Evolutionary conservation across 495 filamentous ascomycete species (phyloP), one percentile per base, ranked within the genome.

Genomic region (Aspergillus cristatus): DNA sequence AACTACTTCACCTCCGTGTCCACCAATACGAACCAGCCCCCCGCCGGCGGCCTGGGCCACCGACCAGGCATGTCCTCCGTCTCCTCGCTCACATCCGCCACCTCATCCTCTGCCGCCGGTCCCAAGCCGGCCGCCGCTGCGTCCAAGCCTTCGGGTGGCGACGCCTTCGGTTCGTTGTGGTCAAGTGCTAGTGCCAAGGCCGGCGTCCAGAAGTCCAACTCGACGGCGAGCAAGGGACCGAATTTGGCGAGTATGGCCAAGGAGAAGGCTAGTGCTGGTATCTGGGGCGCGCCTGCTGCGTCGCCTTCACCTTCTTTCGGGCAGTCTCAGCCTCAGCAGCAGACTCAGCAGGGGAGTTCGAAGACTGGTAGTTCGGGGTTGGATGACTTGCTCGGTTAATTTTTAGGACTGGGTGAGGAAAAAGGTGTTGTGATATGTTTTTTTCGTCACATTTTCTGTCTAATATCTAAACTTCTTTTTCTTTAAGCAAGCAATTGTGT

Each of bases 1-100:
- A 98, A 98, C 62, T 98, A 98, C 68, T 98, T 87, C 63, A 89
- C 86, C 26, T 90, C 89, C 7, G 76, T 95, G 20, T 70, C 74
- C 20, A 37, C 48, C 25, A 49, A 32, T 11, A 36, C 47, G 14
- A 34, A 47, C 25, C 50, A 63, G 34, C 47, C 60, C 13, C 39
- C 53, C 13, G 31, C 52, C 34, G 37, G 39, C 22, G 36, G 37
- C 38, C 41, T 51, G 7, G 47, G 59, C 20, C 54, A 60, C 44
- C 48, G 53, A 32, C 56, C 48, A 16, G 50, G 55, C 20, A 53
- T 50, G 14, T 37, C 60, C 12, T 61, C 61, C 38, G 42, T 60
- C 25, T 62, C 65, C 14, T 66, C 54, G n/a, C 56, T 56, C 43
- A 45, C 46, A 29, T 58, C 59, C 34, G 45, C 55, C 15, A 46